Conservation (phyloP, 1,284 basidiomycete genomes). For the Sanghuangporus weigelae region DNA sequence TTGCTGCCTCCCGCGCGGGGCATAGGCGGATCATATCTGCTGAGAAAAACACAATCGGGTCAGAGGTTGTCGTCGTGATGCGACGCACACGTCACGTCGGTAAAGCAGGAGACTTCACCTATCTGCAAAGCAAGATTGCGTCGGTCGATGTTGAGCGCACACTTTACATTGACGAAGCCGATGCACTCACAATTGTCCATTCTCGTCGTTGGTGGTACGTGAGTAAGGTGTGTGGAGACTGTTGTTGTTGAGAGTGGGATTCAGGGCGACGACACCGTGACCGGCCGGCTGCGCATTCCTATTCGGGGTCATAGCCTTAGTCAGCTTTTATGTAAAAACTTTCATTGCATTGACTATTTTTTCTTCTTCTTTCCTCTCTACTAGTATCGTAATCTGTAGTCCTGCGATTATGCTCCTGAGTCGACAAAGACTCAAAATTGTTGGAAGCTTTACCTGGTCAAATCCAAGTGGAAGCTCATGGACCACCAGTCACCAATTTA, state of each 20-base stretch:
- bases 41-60: neutral
- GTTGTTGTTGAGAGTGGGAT: neutral
- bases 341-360: no score
- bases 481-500: no score
- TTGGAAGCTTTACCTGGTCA: no score
- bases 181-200: conserved; percentile 9
- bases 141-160: neutral
- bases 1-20: conserved; percentile 9
- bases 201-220: neutral
- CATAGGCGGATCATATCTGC: conserved; percentile 16
- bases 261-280: neutral
- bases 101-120: neutral
- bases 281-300: neutral
- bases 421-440: no score
- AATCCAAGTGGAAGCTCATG: no score
- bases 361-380: no score
- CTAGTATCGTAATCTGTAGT: no score
- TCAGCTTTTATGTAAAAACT: neutral
- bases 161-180: neutral
- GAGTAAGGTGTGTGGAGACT: neutral
- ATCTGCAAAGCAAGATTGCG: neutral
- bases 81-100: neutral
- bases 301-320: neutral
- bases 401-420: no score
- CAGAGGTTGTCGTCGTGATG: neutral